Evolutionary conservation across 1,284 basidiomycete species (phyloP), one percentile per base, ranked within the genome.

Genomic region (Lentinula novae-zelandiae): DNA sequence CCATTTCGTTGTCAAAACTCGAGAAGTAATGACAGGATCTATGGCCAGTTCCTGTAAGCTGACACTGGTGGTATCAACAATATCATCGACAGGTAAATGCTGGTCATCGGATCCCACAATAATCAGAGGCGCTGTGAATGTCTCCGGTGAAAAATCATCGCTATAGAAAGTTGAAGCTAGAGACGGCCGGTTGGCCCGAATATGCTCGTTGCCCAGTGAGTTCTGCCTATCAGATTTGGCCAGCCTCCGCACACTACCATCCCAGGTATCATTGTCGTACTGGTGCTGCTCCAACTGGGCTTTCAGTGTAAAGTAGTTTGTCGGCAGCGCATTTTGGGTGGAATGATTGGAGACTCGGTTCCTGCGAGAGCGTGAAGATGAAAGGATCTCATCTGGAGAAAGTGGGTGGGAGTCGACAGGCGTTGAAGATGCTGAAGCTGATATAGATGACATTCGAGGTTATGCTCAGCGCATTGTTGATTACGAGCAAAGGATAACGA

Each of bases 341-440:
- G 48, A 34, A 42, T 73, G 71, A 39, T n/a, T 39, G 34, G 7
- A 7, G 3, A 34, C 13, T 61, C 66, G 67, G 38, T 34, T 66
- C 58, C 63, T 59, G 63, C 62, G 67, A 72, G 70, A 69, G 64
- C 78, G 73, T 34, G 50, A 53, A 10, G 82, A 75, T n/a, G 53
- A 55, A 34, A 79, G 72, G 5, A 68, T 67, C 48, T 86, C 81
- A 40, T 87, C 84, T 8, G 78, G 75, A 15, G 80, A 82, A 20
- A 90, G 79, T 53, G 87, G 87, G 67, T 90, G 87, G 0, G 82
- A 82, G 63, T 89, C 81, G 8, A 86, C 83, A 34, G 85, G 83
- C 9, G 82, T 87, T 60, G 54, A 46, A 46, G 31, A 46, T 2
- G 75, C 67, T 12, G 61, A 55, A 34, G 53, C 44, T 46, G 61